These are phyloP conservation scores for Solanum appendiculatum DNA, from an alignment of 257 asterid genomes.

Conservation along the genomic window DNA sequence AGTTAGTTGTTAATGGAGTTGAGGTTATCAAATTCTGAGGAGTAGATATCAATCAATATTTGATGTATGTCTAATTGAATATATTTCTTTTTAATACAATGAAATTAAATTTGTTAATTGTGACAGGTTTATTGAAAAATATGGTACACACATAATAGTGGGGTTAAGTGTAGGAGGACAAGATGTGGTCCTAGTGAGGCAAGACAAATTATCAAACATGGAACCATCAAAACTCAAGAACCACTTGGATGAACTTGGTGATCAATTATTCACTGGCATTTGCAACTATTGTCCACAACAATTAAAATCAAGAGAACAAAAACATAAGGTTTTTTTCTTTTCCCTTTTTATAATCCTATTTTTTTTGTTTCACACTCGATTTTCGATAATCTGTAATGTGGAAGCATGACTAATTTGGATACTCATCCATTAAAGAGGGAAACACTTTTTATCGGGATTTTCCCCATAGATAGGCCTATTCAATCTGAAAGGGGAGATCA, in stretches of 20 bases:
- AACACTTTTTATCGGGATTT: background rate
- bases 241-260: conserved; percentile 74
- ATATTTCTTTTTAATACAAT: background rate
- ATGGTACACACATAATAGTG: conserved; percentile 89
- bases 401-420: background rate
- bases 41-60: background rate
- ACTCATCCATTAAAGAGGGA: background rate
- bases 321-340: conserved; percentile 35
- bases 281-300: conserved; percentile 58
- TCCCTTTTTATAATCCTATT: background rate
- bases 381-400: background rate
- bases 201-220: conserved; percentile 53
- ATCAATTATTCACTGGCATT: conserved; percentile 63
- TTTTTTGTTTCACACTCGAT: background rate
- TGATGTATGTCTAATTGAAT: background rate
- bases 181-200: conserved; percentile 72
- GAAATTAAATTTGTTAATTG: background rate
- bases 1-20: background rate
- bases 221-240: conserved; percentile 68
- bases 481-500: background rate
- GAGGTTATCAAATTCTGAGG: background rate
- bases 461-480: background rate
- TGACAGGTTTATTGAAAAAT: conserved; percentile 86
- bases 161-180: conserved; percentile 91
- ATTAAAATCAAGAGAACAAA: conserved; percentile 31